phyloP scores from a whole-genome alignment of 2,329 filamentous ascomycete genomes.

The Verticillium tricorpus region DNA sequence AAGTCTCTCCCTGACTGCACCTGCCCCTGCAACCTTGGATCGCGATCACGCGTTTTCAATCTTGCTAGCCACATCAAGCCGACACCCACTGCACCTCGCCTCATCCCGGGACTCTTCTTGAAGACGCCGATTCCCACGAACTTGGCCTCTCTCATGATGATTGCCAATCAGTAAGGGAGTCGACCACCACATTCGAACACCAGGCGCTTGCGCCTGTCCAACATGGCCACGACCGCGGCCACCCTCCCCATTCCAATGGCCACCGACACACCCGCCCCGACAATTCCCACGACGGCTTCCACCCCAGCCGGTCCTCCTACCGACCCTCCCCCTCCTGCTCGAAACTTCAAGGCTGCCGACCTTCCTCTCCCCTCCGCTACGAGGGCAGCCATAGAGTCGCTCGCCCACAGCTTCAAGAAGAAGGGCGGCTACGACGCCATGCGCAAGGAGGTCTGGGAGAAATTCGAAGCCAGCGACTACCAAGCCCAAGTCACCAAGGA shows the following conservation, averaged over 20 bases:
- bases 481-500: conserved; percentile 62
- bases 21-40: neutral
- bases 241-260: neutral
- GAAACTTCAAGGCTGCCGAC: conserved; percentile 68
- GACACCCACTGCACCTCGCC: neutral
- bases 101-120: neutral
- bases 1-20: neutral
- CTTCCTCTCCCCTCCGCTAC: conserved; percentile 71
- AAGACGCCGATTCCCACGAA: neutral
- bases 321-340: conserved; percentile 2
- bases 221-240: neutral
- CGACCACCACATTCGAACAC: neutral
- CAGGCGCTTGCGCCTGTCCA: neutral
- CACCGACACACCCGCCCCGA: neutral
- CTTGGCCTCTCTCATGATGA: neutral
- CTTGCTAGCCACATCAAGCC: neutral
- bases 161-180: neutral
- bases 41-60: neutral
- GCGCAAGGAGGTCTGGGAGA: conserved; percentile 71
- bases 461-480: conserved; percentile 67
- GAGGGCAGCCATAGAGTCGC: conserved; percentile 65
- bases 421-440: conserved; percentile 78
- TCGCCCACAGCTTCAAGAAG: conserved; percentile 81
- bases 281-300: neutral
- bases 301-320: neutral